Evolutionary conservation across 1,139 yeast genomes (phyloP).

Genomic region (Suhomyces wounanorum): DNA sequence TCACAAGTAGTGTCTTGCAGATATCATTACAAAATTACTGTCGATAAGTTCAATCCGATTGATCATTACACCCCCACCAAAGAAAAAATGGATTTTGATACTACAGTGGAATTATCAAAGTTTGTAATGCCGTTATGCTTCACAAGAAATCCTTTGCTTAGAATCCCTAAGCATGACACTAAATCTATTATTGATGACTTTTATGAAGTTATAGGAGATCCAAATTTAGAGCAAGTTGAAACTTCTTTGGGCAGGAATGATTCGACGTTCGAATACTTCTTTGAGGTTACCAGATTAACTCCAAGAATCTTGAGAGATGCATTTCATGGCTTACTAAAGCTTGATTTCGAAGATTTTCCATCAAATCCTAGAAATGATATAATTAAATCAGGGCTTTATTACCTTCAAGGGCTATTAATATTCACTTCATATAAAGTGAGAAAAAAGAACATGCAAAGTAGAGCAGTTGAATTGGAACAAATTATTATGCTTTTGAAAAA

Average conservation of each 20-base stretch:
- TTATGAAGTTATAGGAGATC: constrained; percentile 73
- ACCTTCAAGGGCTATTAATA: constrained; percentile 68
- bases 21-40: constrained; percentile 64
- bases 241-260: constrained; percentile 43
- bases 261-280: constrained; percentile 48
- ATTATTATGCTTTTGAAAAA: constrained; percentile 65
- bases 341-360: constrained; percentile 34
- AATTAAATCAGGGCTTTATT: constrained; percentile 61
- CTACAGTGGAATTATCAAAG: constrained; percentile 60
- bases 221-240: constrained; percentile 43
- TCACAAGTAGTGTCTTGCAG: constrained; percentile 78
- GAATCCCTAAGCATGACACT: constrained; percentile 64
- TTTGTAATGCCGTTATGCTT: constrained; percentile 67
- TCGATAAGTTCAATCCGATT: constrained; percentile 60
- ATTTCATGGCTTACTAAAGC: constrained; percentile 53
- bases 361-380: constrained; percentile 16
- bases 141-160: constrained; percentile 59
- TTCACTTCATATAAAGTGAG: constrained; percentile 66
- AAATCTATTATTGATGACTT: constrained; percentile 72
- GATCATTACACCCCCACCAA: constrained; percentile 64
- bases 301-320: constrained; percentile 54
- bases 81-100: constrained; percentile 33
- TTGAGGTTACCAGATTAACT: constrained; percentile 51
- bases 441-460: constrained; percentile 74
- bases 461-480: constrained; percentile 77